Conservation (phyloP, 768 basidiomycete genomes). For the Imleria badia region DNA sequence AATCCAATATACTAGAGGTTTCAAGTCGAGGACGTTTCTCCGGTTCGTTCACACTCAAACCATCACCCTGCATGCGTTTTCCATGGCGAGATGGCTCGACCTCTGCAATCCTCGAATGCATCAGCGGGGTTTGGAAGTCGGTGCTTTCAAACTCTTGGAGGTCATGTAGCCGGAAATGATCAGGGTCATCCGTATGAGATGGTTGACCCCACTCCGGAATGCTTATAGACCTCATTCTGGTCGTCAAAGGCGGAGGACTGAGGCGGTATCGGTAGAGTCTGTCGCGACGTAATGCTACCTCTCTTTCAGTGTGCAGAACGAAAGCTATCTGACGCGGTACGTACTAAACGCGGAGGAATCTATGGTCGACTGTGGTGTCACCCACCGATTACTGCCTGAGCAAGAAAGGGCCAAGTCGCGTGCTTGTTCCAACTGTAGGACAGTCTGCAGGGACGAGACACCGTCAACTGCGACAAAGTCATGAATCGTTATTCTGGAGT, state of each 20-base stretch:
- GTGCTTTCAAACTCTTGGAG: constrained; percentile 46
- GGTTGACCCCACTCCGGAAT: constrained; percentile 42
- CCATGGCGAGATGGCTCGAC: neutral
- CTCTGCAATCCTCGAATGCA: neutral
- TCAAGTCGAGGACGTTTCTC: constrained; percentile 38
- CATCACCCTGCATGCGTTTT: constrained; percentile 9
- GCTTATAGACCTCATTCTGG: neutral
- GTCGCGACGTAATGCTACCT: constrained; percentile 14
- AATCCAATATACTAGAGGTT: constrained; percentile 32
- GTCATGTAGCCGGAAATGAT: constrained; percentile 36
- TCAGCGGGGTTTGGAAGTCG: constrained; percentile 24
- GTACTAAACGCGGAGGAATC: constrained; percentile 23
- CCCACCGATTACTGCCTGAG: constrained; percentile 18
- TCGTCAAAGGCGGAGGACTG: constrained; percentile 16
- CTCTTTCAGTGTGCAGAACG: constrained; percentile 6
- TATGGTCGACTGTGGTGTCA: constrained; percentile 11
- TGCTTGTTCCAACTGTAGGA: constrained; percentile 16
- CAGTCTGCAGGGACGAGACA: neutral
- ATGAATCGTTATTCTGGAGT: constrained; percentile 19
- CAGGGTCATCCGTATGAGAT: constrained; percentile 30
- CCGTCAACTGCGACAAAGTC: constrained; percentile 13
- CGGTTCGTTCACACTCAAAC: constrained; percentile 9
- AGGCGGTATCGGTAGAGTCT: constrained; percentile 24
- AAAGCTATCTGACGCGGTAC: constrained; percentile 3
- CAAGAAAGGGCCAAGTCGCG: constrained; percentile 20